phyloP scores from a whole-genome alignment of 2,329 filamentous ascomycete genomes.

The Sclerotinia borealis region DNA sequence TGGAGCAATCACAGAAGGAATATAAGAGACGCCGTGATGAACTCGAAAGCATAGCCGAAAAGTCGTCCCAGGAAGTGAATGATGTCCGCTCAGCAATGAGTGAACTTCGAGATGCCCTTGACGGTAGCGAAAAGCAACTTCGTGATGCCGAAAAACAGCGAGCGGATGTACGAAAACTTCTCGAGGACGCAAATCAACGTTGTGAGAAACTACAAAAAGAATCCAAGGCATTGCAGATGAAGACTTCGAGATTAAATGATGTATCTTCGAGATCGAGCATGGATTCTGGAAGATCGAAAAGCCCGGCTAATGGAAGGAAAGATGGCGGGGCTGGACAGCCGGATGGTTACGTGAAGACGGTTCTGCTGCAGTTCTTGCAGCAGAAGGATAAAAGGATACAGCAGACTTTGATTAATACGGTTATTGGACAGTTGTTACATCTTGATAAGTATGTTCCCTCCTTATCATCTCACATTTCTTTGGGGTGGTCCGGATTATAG shows the following conservation, averaged over 20 bases:
- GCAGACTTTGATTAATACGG: conserved; percentile 64
- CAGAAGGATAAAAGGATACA: conserved; percentile 72
- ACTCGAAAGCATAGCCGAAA: conserved; percentile 63
- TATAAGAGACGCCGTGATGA: conserved; percentile 70
- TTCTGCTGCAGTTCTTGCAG: conserved; percentile 74
- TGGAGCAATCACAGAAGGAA: conserved; percentile 67
- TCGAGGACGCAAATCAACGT: conserved; percentile 71
- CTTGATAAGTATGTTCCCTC: conserved; percentile 62
- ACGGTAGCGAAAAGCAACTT: conserved; percentile 80
- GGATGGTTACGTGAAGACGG: conserved; percentile 65
- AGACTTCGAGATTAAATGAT: conserved; percentile 31
- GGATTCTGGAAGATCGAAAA: conserved; percentile 33
- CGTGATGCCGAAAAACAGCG: conserved; percentile 80
- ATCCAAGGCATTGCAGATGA: conserved; percentile 46
- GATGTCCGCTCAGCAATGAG: conserved; percentile 73
- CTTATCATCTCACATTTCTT: background rate
- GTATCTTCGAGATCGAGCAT: conserved; percentile 29
- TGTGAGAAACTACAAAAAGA: conserved; percentile 76
- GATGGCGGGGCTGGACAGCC: conserved; percentile 15
- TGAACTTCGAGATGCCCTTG: conserved; percentile 71
- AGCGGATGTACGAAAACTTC: conserved; percentile 62
- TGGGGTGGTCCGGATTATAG: background rate
- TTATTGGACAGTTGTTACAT: conserved; percentile 67
- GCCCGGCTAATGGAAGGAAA: conserved; percentile 21
- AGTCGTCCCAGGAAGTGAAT: conserved; percentile 63